Conservation (phyloP, 306 rosid genomes). For the Gleditsia sinensis region DNA sequence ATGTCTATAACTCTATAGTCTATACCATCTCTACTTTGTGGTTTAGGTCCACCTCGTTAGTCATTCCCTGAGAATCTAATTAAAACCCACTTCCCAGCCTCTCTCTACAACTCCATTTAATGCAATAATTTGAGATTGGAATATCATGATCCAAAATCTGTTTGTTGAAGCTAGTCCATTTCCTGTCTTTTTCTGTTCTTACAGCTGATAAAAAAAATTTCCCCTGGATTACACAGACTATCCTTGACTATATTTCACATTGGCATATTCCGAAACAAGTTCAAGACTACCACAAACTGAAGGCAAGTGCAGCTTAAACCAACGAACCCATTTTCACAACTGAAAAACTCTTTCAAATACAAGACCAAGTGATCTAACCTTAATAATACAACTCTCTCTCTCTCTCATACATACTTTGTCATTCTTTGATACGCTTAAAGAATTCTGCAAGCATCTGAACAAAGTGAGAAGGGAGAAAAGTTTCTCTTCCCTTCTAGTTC, state of each 20-base stretch:
- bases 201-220: neutral
- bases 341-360: neutral
- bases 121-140: slow-evolving; percentile 10
- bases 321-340: neutral
- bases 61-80: slow-evolving; percentile 1
- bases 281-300: neutral
- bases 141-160: slow-evolving; percentile 10
- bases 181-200: slow-evolving; percentile 4
- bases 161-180: neutral
- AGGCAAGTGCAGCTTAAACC: neutral
- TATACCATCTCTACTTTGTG: neutral
- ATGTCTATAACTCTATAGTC: neutral
- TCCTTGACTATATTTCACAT: slow-evolving; percentile 12
- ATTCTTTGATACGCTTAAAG: neutral
- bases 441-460: neutral
- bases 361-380: neutral
- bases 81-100: slow-evolving; percentile 1
- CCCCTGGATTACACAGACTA: slow-evolving; percentile 24
- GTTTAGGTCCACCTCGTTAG: neutral
- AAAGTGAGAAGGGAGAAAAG: neutral
- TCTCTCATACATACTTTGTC: neutral
- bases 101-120: slow-evolving; percentile 7
- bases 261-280: slow-evolving; percentile 20
- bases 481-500: neutral
- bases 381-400: neutral